Evolutionary conservation across 225 moss, liverwort and hornwort genomes (phyloP).

Genomic region (Lunularia cruciata): DNA sequence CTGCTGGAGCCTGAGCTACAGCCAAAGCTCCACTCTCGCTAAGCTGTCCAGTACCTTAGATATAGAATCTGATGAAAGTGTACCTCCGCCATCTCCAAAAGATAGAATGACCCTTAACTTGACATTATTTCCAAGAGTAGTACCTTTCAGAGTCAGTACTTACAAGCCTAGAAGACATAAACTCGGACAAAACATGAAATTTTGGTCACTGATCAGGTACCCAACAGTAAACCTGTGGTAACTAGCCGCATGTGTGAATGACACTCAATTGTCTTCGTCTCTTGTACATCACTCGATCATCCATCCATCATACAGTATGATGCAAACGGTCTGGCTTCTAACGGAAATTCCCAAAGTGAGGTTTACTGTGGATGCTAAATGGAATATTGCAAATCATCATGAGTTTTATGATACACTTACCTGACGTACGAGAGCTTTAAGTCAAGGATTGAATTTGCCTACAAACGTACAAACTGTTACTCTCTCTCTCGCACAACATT

Average conservation of each 20-base stretch:
- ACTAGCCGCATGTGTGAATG: conserved; percentile 7
- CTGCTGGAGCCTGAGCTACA: neutral
- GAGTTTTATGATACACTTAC: conserved; percentile 10
- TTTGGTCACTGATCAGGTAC: neutral
- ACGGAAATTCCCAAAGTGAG: neutral
- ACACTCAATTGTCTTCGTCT: neutral
- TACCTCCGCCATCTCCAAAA: neutral
- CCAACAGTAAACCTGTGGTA: neutral
- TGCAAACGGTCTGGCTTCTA: conserved; percentile 7
- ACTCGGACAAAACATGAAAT: no score
- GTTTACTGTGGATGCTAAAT: conserved; percentile 2
- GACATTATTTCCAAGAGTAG: no score
- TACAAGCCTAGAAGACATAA: no score
- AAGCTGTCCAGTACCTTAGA: neutral
- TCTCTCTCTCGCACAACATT: neutral
- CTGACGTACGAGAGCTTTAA: conserved; percentile 7
- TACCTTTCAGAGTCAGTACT: no score
- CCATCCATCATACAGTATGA: conserved; percentile 8
- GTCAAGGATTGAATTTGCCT: neutral
- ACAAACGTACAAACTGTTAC: conserved; percentile 3
- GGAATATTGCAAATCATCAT: conserved; percentile 17
- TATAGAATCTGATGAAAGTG: neutral
- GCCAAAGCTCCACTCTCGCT: neutral
- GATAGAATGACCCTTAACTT: no score
- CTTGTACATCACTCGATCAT: conserved; percentile 5